phyloP scores from a whole-genome alignment of 345 rosid genomes.

The Eutrema japonicum region DNA sequence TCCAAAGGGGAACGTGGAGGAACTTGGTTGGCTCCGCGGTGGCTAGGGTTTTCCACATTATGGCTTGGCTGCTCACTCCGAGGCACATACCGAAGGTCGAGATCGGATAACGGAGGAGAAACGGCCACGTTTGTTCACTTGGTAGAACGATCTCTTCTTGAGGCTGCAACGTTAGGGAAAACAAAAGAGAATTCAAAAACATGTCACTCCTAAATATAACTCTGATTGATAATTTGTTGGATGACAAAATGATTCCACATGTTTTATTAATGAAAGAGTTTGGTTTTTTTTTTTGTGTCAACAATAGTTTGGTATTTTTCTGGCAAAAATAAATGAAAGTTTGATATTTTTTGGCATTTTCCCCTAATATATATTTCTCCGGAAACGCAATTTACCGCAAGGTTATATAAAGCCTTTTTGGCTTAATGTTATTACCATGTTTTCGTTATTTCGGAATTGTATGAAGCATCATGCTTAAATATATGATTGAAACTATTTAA shows the following conservation, averaged over 20 bases:
- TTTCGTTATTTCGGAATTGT: background rate
- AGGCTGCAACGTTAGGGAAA: constrained; percentile 47
- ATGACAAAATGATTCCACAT: background rate
- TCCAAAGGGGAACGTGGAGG: constrained; percentile 53
- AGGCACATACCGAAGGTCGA: constrained; percentile 90
- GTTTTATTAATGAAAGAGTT: background rate
- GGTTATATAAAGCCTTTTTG: too few species aligned
- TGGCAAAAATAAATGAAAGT: too few species aligned
- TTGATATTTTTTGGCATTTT: too few species aligned
- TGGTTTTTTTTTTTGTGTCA: too few species aligned
- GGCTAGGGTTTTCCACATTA: constrained; percentile 78
- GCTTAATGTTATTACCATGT: too few species aligned
- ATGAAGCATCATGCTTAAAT: background rate
- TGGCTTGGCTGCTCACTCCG: constrained; percentile 87
- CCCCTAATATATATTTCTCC: too few species aligned
- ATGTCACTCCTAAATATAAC: background rate
- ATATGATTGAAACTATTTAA: background rate
- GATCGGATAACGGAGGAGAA: constrained; percentile 71
- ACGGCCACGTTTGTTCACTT: constrained; percentile 75
- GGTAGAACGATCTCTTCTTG: constrained; percentile 76
- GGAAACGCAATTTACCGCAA: too few species aligned
- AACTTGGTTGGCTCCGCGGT: constrained; percentile 63
- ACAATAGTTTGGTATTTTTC: too few species aligned
- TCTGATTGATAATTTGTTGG: background rate
- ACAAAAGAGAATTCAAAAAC: background rate